Base-by-base conservation (phyloP, 2,329 filamentous ascomycete species). In the Colletotrichum chlorophyti region DNA sequence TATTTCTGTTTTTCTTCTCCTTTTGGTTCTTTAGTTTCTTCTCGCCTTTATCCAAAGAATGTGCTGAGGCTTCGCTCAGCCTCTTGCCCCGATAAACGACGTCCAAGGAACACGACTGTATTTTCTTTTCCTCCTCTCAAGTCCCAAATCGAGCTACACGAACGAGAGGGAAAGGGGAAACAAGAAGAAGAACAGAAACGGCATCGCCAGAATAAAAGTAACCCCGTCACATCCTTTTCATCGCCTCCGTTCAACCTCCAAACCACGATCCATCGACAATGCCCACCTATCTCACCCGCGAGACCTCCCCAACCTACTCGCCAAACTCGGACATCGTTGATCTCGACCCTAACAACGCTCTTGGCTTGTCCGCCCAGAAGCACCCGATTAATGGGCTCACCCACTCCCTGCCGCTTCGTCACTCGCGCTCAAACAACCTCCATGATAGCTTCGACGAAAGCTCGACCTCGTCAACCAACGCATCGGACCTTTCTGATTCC, bases 361-460 rank as follows among this genome's bases (percentile, higher is more conserved):
- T 77, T 62, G 68, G 43, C 66, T 74, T 52, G 66, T 66, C 43
- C 27, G 46, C 34, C 45, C 61, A 65, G 43, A 64, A 67, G 60
- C 74, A 74, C 57, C 68, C 66, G 58, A 64, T 73, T 58, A 68
- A 76, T 70, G 72, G 69, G 65, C 67, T 69, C 64, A 67, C 68
- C 35, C 58, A 63, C 42, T 45, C 49, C 40, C 24, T 63, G 40
- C 51, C 41, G 64, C 68, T 65, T 74, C 72, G 63, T 70, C 69
- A 66, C 75, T 69, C 65, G 79, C 70, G 70, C 65, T 72, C 80
- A 64, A 75, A 77, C 66, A 75, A 75, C 53, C 76, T 77, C 67
- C 76, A 79, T 73, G 79, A 81, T 66, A 80, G 75, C 73, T 82
- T 82, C 68, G 81, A 83, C 77, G 81, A 79, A 65, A 79, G 76